Conservation (phyloP, 805 yeast species). For the Ogataea siamensis region DNA sequence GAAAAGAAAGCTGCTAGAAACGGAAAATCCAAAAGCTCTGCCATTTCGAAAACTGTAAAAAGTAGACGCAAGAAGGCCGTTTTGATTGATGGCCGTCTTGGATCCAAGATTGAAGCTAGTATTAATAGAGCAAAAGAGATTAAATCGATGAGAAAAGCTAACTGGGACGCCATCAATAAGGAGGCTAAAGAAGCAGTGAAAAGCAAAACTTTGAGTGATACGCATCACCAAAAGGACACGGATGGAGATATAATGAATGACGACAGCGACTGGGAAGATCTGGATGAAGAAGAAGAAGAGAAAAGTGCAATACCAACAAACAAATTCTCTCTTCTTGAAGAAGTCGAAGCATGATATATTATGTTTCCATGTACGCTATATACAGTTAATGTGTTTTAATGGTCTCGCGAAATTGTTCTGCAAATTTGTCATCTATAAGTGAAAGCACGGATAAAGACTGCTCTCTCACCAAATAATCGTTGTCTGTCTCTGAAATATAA, state of each 20-base stretch:
- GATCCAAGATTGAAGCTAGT: constrained; percentile 62
- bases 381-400: constrained; percentile 10
- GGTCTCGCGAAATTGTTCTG: constrained; percentile 14
- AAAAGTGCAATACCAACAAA: constrained; percentile 19
- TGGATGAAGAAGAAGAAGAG: constrained; percentile 18
- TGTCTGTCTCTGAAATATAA: constrained; percentile 47
- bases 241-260: constrained; percentile 19
- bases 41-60: constrained; percentile 31
- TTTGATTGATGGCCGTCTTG: constrained; percentile 52
- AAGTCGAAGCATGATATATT: constrained; percentile 25
- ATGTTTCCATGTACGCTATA: constrained; percentile 6
- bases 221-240: background rate
- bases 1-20: constrained; percentile 32
- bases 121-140: constrained; percentile 62
- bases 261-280: constrained; percentile 23
- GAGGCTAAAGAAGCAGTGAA: constrained; percentile 36
- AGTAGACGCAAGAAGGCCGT: constrained; percentile 47
- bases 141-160: constrained; percentile 61
- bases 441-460: constrained; percentile 45
- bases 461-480: constrained; percentile 58
- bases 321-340: constrained; percentile 27
- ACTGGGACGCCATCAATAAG: constrained; percentile 69
- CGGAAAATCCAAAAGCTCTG: constrained; percentile 19
- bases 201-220: constrained; percentile 10
- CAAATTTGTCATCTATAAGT: constrained; percentile 29